These are phyloP conservation scores for Phlebiopsis flavidoalba DNA, from an alignment of 768 basidiomycete genomes.

Conservation along the genomic window DNA sequence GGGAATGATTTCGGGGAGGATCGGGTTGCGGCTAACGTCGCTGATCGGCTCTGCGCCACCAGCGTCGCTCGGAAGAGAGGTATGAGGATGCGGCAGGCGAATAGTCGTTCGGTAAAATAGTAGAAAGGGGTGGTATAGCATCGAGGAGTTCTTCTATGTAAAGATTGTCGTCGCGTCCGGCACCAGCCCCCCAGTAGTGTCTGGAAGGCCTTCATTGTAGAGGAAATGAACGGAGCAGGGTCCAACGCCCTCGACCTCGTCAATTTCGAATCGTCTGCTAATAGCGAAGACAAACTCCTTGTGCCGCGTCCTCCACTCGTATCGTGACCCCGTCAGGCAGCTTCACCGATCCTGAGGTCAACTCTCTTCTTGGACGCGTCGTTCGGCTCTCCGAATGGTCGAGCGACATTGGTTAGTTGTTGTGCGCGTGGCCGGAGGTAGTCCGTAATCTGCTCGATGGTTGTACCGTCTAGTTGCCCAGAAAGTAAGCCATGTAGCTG, in stretches of 20 bases:
- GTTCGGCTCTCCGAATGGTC: slow-evolving; percentile 68
- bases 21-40: slow-evolving; percentile 42
- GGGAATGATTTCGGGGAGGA: slow-evolving; percentile 56
- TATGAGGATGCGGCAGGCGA: slow-evolving; percentile 60
- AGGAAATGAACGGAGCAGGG: slow-evolving; percentile 69
- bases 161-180: slow-evolving; percentile 34
- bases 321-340: slow-evolving; percentile 62
- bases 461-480: slow-evolving; percentile 54
- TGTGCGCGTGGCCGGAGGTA: slow-evolving; percentile 52
- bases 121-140: slow-evolving; percentile 78
- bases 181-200: slow-evolving; percentile 32
- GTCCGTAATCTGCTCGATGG: slow-evolving; percentile 52
- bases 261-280: slow-evolving; percentile 68
- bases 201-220: slow-evolving; percentile 69
- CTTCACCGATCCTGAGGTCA: slow-evolving; percentile 60
- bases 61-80: slow-evolving; percentile 70
- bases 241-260: slow-evolving; percentile 73
- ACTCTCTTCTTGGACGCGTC: slow-evolving; percentile 61
- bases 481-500: slow-evolving; percentile 57
- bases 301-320: slow-evolving; percentile 61
- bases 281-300: slow-evolving; percentile 69
- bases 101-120: slow-evolving; percentile 71
- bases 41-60: slow-evolving; percentile 51
- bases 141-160: slow-evolving; percentile 59
- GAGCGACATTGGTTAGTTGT: slow-evolving; percentile 51